Base-by-base conservation (phyloP, 192 early-diverging fungal genomes). In the Radiomyces spectabilis region DNA sequence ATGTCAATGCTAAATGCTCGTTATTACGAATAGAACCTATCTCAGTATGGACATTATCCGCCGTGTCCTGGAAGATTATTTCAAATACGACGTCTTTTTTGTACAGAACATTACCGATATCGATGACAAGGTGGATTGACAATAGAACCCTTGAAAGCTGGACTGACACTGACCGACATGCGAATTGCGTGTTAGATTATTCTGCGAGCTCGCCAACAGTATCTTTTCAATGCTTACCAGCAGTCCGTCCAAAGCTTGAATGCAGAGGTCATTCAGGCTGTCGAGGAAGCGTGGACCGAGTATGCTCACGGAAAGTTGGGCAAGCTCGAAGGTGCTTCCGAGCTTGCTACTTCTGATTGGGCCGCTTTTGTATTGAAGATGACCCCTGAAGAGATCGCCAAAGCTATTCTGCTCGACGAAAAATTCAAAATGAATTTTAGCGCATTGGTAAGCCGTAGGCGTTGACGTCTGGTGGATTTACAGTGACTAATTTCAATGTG, bases 21-120 rank as follows among this genome's bases (percentile, higher is more conserved):
- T n/a, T n/a, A n/a, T n/a, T n/a, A n/a, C n/a, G 2, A 22, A 19
- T 68, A 89, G 89, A 70, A 87, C 81, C 65, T 99, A 97, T 65
- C 79, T 97, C 39, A 78, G 91, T 5, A 84, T 91, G 56, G 97
- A 99, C 72, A 93, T 95, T 50, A 74, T 97, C 38, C 85, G 95
- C 25, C 84, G 95, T 41, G 85, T 99, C 43, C 69, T 99, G 66
- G 85, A 90, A 59, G 94, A 97, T 55, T 97, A 95, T 69, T 92
- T 99, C 63, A 80, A 80, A 47, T 99, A 95, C 70, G 86, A 99
- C 49, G 86, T 99, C 38, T 72, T 82, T 35, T 86, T 89, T 69
- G 93, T 99, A 21, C 92, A 96, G 81, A 99, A 99, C 66, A 86
- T 99, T 41, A 99, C 96, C 26, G 96, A 99, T 61, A 91, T 99